These are phyloP conservation scores for Skeletonema tropicum DNA, from an alignment of 108 stramenopile species.

Conservation along the genomic window DNA sequence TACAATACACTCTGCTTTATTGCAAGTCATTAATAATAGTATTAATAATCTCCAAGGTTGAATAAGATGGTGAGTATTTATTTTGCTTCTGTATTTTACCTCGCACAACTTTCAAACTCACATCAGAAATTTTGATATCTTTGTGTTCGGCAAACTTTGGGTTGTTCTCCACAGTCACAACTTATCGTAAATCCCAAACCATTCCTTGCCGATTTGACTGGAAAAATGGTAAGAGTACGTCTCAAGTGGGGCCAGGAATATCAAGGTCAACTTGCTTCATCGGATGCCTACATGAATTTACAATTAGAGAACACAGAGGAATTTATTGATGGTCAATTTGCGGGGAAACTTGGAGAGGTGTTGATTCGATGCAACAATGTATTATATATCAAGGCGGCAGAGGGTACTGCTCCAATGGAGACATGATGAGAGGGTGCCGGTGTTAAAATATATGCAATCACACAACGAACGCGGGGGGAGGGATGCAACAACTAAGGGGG, in stretches of 20 bases:
- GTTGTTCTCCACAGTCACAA: conserved; percentile 50
- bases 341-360: conserved; percentile 95
- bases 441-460: neutral
- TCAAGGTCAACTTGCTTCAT: conserved; percentile 88
- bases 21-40: no score
- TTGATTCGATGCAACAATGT: conserved; percentile 99
- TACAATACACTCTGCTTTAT: no score
- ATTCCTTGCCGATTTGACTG: conserved; percentile 93
- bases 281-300: conserved; percentile 99
- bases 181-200: conserved; percentile 98
- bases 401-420: conserved; percentile 26
- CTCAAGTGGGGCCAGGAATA: conserved; percentile 99
- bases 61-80: no score
- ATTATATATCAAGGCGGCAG: conserved; percentile 89
- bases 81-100: no score
- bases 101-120: no score
- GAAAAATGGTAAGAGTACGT: conserved; percentile 92
- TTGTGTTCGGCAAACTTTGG: neutral
- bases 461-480: no score
- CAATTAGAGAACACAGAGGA: conserved; percentile 92
- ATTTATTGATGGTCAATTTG: conserved; percentile 94
- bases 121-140: no score
- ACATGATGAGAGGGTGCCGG: neutral
- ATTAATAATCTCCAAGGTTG: no score
- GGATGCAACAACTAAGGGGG: no score